These are phyloP conservation scores for Hemisphaericaspora xylofermentans DNA, from an alignment of 1,139 yeast genomes.

Conservation along the genomic window DNA sequence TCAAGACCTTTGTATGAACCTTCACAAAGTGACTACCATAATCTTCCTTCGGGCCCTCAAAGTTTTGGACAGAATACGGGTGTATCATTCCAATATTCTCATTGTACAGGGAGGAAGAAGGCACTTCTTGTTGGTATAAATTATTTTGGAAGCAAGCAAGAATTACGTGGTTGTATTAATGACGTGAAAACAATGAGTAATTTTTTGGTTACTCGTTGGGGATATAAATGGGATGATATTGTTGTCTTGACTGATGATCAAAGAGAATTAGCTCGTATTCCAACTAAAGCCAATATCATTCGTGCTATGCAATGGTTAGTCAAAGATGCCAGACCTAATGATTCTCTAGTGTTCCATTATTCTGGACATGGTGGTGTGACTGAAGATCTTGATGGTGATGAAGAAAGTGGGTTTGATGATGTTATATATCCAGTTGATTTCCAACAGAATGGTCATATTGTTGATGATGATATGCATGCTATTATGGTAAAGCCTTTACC, in stretches of 20 bases:
- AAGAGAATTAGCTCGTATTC: constrained; percentile 61
- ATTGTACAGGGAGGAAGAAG: constrained; percentile 71
- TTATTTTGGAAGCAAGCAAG: constrained; percentile 69
- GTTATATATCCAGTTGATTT: constrained; percentile 90
- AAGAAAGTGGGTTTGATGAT: constrained; percentile 84
- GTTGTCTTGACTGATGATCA: constrained; percentile 82
- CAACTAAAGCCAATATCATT: constrained; percentile 75
- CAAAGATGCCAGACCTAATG: constrained; percentile 78
- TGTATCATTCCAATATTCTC: constrained; percentile 62
- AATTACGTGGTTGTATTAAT: constrained; percentile 83
- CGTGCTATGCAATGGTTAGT: constrained; percentile 93
- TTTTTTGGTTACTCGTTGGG: constrained; percentile 53
- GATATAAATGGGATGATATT: constrained; percentile 75
- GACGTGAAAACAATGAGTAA: constrained; percentile 65
- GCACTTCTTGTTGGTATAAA: constrained; percentile 86
- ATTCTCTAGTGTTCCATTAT: constrained; percentile 79
- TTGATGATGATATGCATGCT: constrained; percentile 84
- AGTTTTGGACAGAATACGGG: constrained; percentile 28
- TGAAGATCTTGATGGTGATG: constrained; percentile 81
- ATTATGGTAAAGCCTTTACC: constrained; percentile 75
- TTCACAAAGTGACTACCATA: constrained; percentile 10
- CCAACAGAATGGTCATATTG: constrained; percentile 65
- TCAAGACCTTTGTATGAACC: constrained; percentile 17
- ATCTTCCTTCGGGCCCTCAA: constrained; percentile 35
- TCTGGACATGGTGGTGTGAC: constrained; percentile 94